A percentile compares a stretch with the other conserved stretches of the same genome.
phyloP scores from a whole-genome alignment of 768 basidiomycete genomes.

The Amanita molliuscula region DNA sequence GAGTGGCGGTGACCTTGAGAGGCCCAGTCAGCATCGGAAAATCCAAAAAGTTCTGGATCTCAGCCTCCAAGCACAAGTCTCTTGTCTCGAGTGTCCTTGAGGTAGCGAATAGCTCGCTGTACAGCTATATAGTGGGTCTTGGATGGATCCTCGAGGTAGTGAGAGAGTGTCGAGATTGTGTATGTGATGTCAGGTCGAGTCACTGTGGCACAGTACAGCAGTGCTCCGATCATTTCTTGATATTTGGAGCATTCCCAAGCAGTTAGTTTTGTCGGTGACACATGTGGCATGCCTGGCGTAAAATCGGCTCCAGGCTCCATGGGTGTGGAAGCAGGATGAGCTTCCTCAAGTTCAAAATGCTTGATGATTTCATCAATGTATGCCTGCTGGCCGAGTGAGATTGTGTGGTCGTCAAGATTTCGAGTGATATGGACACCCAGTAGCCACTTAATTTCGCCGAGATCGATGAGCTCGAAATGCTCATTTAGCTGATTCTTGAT shows the following conservation, averaged over 20 bases:
- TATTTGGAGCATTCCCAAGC: constrained; percentile 12
- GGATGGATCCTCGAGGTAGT: constrained; percentile 14
- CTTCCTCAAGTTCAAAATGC: constrained; percentile 11
- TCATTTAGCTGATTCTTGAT: constrained; percentile 13
- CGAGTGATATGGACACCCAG: constrained; percentile 16
- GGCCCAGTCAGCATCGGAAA: constrained; percentile 6
- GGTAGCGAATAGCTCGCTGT: constrained; percentile 18
- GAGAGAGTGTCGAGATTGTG: constrained; percentile 13
- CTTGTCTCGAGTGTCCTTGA: constrained; percentile 14
- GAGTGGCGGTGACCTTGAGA: constrained; percentile 12
- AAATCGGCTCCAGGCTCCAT: constrained; percentile 11
- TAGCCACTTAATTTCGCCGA: constrained; percentile 17
- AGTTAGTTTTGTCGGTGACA: constrained; percentile 2
- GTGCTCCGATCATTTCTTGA: constrained; percentile 15
- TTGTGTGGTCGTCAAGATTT: constrained; percentile 8
- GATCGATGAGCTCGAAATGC: constrained; percentile 13
- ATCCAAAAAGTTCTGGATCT: constrained; percentile 5
- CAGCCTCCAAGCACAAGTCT: constrained; percentile 10
- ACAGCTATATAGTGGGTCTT: constrained; percentile 15
- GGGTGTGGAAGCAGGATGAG: constrained; percentile 12
- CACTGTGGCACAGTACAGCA: constrained; percentile 18
- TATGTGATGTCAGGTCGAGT: constrained; percentile 21
- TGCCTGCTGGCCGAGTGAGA: constrained; percentile 14
- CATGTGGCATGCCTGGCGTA: constrained; percentile 2
- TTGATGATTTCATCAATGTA: constrained; percentile 15